A percentile compares a stretch with the other conserved stretches of the same genome.
Conservation (phyloP, 208 protist species). For the Crithidia brevicula region DNA sequence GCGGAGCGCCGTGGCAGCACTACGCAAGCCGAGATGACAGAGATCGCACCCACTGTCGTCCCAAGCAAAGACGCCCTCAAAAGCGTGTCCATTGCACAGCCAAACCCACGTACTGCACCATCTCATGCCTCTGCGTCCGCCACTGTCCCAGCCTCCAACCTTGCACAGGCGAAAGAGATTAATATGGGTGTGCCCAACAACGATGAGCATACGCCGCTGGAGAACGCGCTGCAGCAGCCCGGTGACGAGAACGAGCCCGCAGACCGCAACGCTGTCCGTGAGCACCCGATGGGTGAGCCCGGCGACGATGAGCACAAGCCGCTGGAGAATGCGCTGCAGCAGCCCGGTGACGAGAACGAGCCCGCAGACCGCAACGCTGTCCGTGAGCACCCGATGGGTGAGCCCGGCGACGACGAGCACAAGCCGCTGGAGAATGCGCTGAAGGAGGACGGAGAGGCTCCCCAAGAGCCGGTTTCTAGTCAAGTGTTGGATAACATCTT, state of each 20-base stretch:
- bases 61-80: background rate
- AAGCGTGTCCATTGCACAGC: constrained; percentile 2
- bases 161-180: background rate
- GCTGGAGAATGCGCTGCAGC: constrained; percentile 26
- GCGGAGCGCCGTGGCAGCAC: background rate
- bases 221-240: constrained; percentile 11
- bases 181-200: background rate
- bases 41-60: background rate
- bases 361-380: constrained; percentile 17
- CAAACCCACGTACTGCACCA: background rate
- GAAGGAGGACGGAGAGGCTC: background rate
- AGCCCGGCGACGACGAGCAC: constrained; percentile 11
- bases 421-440: constrained; percentile 36
- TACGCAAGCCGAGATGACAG: background rate
- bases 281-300: constrained; percentile 25
- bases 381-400: constrained; percentile 19
- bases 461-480: background rate
- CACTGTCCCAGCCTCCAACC: background rate
- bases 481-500: too few species aligned
- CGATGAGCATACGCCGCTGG: constrained; percentile 5
- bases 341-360: constrained; percentile 22
- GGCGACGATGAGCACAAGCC: constrained; percentile 24
- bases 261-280: constrained; percentile 12
- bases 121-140: background rate
- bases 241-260: constrained; percentile 15